Base-by-base conservation (phyloP, 257 asterid genomes). In the Ocimum tenuiflorum region DNA sequence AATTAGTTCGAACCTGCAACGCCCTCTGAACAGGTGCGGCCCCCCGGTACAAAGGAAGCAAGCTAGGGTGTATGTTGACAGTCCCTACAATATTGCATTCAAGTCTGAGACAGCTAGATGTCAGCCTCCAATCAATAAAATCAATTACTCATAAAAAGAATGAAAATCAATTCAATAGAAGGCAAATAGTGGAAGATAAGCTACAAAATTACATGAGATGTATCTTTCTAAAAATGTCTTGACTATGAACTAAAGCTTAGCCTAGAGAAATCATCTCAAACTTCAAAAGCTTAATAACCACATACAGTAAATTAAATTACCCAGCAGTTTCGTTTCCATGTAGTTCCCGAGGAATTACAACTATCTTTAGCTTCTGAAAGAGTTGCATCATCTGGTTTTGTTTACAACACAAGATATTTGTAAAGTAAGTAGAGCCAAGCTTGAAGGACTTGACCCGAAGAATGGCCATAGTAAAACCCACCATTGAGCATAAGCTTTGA, bases 21-120 rank as follows among this genome's bases (percentile, higher is more conserved):
- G 98, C 94, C 73, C 99, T 86, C 82, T 92, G 99, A 75, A 92
- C 97, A 67, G 98, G 99, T 4, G 99, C 97, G 3, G 99, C 99
- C 35, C 99, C 99, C 71, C 99, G 95, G 75, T 89, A 92, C 39
- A 92, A 75, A 69, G 98, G 98, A 68, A 92, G 88, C 81, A 89
- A 79, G 70, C 96, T 89, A 38, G 99, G 97, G 67, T 92, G 97
- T 63, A 92, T 85, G 69, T 92, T 92, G 66, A 92, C 91, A 11
- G 97, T 92, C 70, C 99, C 97, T 91, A 73, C 60, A 82, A 76
- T 73, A 77, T 41, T 50, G 69, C 67, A 74, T 63, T 49, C 50
- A 67, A 80, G 73, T 72, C 70, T 60, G 59, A 77, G 73, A 77
- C 67, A 79, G 61, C 72, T 49, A 61, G 56, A 64, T 17, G 70